A percentile compares a stretch with the other conserved stretches of the same genome.
Evolutionary conservation across 768 basidiomycete genomes (phyloP).

Genomic region (Lentinula guzmanii): DNA sequence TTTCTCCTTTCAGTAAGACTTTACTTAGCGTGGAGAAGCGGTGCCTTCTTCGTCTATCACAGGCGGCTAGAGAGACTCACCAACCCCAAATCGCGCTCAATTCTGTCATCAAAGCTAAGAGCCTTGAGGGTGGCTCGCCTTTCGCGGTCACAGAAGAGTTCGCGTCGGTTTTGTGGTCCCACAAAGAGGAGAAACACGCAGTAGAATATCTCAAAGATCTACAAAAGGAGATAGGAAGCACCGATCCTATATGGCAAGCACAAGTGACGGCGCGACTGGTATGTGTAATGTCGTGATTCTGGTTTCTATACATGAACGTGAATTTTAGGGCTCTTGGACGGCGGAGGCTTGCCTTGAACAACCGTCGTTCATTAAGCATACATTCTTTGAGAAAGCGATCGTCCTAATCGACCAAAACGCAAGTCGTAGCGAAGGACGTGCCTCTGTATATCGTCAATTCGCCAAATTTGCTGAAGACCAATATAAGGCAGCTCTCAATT

Average conservation of each 20-base stretch:
- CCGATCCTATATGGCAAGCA: constrained; percentile 5
- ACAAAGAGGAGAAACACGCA: constrained; percentile 80
- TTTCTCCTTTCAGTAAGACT: constrained; percentile 42
- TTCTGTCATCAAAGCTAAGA: constrained; percentile 71
- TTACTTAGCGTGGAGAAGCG: constrained; percentile 59
- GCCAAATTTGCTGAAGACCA: constrained; percentile 89
- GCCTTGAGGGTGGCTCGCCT: constrained; percentile 37
- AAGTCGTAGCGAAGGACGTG: constrained; percentile 26
- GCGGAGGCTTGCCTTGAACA: constrained; percentile 81
- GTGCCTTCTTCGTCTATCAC: constrained; percentile 67
- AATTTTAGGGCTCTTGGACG: constrained; percentile 79
- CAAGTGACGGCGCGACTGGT: constrained; percentile 50
- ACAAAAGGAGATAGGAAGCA: constrained; percentile 5
- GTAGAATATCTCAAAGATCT: constrained; percentile 60
- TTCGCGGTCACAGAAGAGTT: constrained; percentile 72
- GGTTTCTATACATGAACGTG: not conserved
- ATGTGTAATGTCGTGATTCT: constrained; percentile 14
- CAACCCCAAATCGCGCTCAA: constrained; percentile 83
- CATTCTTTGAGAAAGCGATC: constrained; percentile 68
- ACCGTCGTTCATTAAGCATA: constrained; percentile 59
- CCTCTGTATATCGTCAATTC: constrained; percentile 70
- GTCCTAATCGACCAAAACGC: constrained; percentile 19
- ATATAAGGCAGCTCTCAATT: constrained; percentile 63
- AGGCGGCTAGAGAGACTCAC: constrained; percentile 61
- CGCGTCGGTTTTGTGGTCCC: constrained; percentile 84